Evolutionary conservation across 2,329 filamentous ascomycete species (phyloP), one percentile per base, ranked within the genome.

Genomic region (Cytospora piceicola): DNA sequence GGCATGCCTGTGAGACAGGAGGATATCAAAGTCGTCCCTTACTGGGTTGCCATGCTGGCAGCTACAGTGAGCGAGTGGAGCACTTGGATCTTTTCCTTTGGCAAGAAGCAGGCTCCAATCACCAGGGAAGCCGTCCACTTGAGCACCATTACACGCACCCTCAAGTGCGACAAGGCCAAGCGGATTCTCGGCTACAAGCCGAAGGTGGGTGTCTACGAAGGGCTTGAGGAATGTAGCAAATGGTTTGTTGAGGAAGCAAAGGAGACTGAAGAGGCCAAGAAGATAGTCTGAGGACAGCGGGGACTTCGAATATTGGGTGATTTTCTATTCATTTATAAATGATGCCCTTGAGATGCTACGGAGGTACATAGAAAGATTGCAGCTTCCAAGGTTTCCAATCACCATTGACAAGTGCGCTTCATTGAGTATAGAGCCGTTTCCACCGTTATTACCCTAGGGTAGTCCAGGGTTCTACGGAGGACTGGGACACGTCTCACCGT

Each of bases 51-150:
- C 29, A 39, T 32, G 30, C 29, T 59, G 34, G 22, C 27, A 12
- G 62, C 56, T 20, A 39, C 49, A 30, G 24, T 74, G 36, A 67
- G 64, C 36, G 74, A 76, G 63, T 74, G 71, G 71, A 32, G 68
- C 3, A 68, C 61, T 30, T 70, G 70, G 71, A 34, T 67, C 1
- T 39, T 54, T 3, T 62, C 68, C 11, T 68, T 64, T 17, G 69
- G 69, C 58, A 66, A 24, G 22, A 53, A 67, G 22, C 67, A 69
- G n/a, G 60, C 68, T 0, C 55, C 53, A 1, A 49, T 71, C n/a
- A 70, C 66, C 14, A 39, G 65, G 49, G 67, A 71, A 57, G 65
- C 68, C 8, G 62, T 72, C 14, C 66, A 54, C 15, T 55, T 69
- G 36, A 67, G 64, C 17, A 69, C 61, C 1, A 69, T 71, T 32